Percentiles rank a stretch among this genome's conserved stretches.
Evolutionary conservation across 768 basidiomycete genomes (phyloP).

Genomic region (Guyanaporus albipodus): DNA sequence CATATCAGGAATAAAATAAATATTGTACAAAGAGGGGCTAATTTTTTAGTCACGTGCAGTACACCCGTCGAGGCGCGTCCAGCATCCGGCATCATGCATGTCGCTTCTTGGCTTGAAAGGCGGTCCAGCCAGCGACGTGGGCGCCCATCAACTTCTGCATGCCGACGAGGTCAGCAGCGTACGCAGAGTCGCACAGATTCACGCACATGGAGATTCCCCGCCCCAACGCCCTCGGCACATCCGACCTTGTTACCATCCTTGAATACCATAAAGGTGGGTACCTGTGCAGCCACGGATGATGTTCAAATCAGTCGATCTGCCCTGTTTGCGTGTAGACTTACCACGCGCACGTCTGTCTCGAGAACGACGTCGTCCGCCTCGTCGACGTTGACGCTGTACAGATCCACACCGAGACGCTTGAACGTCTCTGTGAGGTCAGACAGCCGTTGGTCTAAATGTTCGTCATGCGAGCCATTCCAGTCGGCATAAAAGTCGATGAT

Average conservation of each 20-base stretch:
- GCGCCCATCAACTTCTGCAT: no score
- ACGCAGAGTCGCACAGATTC: conserved; percentile 6
- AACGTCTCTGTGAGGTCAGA: conserved; percentile 20
- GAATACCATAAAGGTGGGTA: conserved; percentile 29
- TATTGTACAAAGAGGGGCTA: no score
- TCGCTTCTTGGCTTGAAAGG: no score
- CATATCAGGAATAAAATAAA: conserved; percentile 6
- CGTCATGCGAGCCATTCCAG: conserved; percentile 8
- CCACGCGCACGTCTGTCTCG: conserved; percentile 60
- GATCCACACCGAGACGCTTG: conserved; percentile 39
- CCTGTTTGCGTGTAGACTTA: conserved; percentile 31
- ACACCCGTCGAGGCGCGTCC: no score
- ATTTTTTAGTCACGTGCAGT: no score
- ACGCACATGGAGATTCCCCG: conserved; percentile 24
- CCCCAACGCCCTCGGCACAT: conserved; percentile 23
- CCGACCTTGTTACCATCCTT: conserved; percentile 29
- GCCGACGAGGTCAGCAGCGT: background rate
- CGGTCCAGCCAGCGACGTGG: no score
- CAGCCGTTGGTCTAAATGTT: conserved; percentile 9
- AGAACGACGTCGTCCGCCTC: conserved; percentile 46
- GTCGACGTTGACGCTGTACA: conserved; percentile 78
- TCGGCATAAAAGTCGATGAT: conserved; percentile 23
- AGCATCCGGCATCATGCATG: no score
- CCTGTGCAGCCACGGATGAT: no score
- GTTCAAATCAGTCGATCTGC: background rate